Evolutionary conservation across 2,329 filamentous ascomycete species (phyloP).

Genomic region (Paraphaeosphaeria minitans): DNA sequence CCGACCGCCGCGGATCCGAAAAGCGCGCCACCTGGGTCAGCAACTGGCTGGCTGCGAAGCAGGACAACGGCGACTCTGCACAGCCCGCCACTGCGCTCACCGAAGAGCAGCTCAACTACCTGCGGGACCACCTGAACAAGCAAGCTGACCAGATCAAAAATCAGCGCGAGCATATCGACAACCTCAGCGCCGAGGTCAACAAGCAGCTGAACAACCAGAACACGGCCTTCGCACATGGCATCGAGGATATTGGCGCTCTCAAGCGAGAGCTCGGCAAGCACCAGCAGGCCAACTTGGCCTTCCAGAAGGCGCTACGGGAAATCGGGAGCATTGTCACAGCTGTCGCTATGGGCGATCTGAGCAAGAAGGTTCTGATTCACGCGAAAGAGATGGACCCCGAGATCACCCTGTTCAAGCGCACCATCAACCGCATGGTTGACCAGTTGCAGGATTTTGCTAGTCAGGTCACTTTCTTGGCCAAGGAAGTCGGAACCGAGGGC

Average conservation of each 20-base stretch:
- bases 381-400: slow-evolving; percentile 97
- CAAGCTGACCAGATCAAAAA: slow-evolving; percentile 90
- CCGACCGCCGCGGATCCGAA: slow-evolving; percentile 42
- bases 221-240: slow-evolving; percentile 73
- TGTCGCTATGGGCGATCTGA: slow-evolving; percentile 91
- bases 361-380: slow-evolving; percentile 96
- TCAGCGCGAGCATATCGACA: slow-evolving; percentile 83
- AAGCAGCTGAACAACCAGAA: slow-evolving; percentile 86
- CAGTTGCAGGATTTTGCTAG: slow-evolving; percentile 95
- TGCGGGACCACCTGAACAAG: slow-evolving; percentile 89
- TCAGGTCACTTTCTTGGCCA: slow-evolving; percentile 91
- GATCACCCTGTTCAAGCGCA: slow-evolving; percentile 96
- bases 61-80: slow-evolving; percentile 54
- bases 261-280: slow-evolving; percentile 96
- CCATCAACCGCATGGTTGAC: slow-evolving; percentile 99
- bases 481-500: slow-evolving; percentile 95
- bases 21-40: slow-evolving; percentile 51
- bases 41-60: slow-evolving; percentile 60
- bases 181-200: slow-evolving; percentile 82
- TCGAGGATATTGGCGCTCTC: slow-evolving; percentile 87
- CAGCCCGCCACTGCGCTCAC: slow-evolving; percentile 63
- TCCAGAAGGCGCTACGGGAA: slow-evolving; percentile 94
- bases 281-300: slow-evolving; percentile 96
- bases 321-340: slow-evolving; percentile 98
- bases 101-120: slow-evolving; percentile 81